phyloP scores from a whole-genome alignment of 352 stramenopile genomes.

The Aphanomyces stellatus region DNA sequence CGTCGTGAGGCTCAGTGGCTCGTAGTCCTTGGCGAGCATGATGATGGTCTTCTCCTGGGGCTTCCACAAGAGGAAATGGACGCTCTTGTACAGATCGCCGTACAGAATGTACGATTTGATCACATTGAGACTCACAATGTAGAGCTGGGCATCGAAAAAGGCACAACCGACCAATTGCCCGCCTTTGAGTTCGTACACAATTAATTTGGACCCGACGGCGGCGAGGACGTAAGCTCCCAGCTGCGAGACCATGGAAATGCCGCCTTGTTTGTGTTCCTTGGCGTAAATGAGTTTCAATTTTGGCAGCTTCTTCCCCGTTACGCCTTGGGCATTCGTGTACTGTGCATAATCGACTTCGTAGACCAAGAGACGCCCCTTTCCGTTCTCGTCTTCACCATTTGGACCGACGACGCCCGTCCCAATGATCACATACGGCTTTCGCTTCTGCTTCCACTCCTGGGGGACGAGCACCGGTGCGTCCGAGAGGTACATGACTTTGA shows the following conservation, averaged over 20 bases:
- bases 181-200: constrained; percentile 86
- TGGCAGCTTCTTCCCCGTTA: constrained; percentile 57
- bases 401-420: constrained; percentile 75
- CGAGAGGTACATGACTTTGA: constrained; percentile 82
- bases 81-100: constrained; percentile 82
- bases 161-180: constrained; percentile 78
- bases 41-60: constrained; percentile 73
- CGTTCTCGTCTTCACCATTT: constrained; percentile 81
- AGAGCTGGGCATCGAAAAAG: constrained; percentile 85
- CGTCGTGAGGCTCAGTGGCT: constrained; percentile 62
- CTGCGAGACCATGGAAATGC: constrained; percentile 67
- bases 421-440: constrained; percentile 73
- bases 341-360: constrained; percentile 86
- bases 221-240: constrained; percentile 77
- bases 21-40: constrained; percentile 79
- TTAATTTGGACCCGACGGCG: constrained; percentile 78
- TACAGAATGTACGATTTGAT: constrained; percentile 79
- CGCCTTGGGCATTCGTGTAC: constrained; percentile 68
- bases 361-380: constrained; percentile 65
- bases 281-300: constrained; percentile 79
- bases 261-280: constrained; percentile 78
- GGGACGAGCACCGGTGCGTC: constrained; percentile 56
- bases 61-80: constrained; percentile 81
- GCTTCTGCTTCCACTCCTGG: constrained; percentile 63
- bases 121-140: constrained; percentile 73